These are phyloP conservation scores for Aspergillus unguis DNA, from an alignment of 2,329 filamentous ascomycete genomes.

Conservation along the genomic window DNA sequence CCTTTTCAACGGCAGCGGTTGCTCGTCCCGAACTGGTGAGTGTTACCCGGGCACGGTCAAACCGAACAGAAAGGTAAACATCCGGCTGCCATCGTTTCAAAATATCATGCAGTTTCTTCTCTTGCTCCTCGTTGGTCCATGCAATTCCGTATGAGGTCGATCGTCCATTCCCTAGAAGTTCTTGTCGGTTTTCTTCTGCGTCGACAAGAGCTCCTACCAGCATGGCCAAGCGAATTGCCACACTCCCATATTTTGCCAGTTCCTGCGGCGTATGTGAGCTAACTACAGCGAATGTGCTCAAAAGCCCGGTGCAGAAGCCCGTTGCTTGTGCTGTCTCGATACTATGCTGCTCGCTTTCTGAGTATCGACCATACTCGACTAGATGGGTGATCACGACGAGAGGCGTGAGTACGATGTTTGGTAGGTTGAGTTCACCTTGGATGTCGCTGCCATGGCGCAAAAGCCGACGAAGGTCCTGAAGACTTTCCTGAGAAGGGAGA, in stretches of 20 bases:
- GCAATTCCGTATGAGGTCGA: conserved; percentile 17
- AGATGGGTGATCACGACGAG: conserved; percentile 42
- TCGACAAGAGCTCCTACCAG: conserved; percentile 40
- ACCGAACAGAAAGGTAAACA: conserved; percentile 38
- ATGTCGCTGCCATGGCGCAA: not conserved
- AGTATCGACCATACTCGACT: conserved; percentile 26
- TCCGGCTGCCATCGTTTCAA: conserved; percentile 13
- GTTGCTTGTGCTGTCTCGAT: conserved; percentile 21
- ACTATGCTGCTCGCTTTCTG: not conserved
- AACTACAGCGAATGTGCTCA: conserved; percentile 40
- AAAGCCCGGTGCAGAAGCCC: conserved; percentile 43
- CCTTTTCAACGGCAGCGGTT: not conserved
- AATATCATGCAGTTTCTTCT: conserved; percentile 17
- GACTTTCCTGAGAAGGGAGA: not conserved
- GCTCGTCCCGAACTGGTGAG: conserved; percentile 28
- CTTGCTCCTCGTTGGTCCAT: conserved; percentile 23
- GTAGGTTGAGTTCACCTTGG: conserved; percentile 13
- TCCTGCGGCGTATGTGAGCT: conserved; percentile 25
- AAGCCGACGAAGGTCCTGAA: not conserved
- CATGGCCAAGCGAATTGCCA: conserved; percentile 40
- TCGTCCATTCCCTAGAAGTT: not conserved
- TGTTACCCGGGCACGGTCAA: conserved; percentile 38
- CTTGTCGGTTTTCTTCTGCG: conserved; percentile 26
- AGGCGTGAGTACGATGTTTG: conserved; percentile 36
- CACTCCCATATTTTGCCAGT: conserved; percentile 36